These are phyloP conservation scores for Elongisporangium prolatum DNA, from an alignment of 352 stramenopile species.

Conservation along the genomic window DNA sequence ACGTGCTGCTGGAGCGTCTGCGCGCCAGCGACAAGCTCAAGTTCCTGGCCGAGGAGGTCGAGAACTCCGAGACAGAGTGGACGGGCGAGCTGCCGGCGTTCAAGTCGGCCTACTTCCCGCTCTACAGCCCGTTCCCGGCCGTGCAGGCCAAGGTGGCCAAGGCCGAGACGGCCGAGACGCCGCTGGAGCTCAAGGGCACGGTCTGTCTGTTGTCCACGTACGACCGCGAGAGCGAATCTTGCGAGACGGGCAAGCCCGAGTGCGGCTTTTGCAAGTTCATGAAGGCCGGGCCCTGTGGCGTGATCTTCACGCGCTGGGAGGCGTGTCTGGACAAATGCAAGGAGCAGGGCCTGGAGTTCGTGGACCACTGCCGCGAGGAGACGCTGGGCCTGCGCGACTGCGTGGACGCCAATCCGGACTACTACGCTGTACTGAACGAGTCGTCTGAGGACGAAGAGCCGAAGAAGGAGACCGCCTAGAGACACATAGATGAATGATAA, in stretches of 20 bases:
- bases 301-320: conserved; percentile 80
- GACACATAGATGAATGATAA: background rate
- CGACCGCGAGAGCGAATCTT: conserved; percentile 44
- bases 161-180: conserved; percentile 11
- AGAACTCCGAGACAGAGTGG: conserved; percentile 25
- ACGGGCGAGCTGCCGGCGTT: conserved; percentile 62
- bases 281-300: conserved; percentile 81
- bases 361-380: conserved; percentile 69
- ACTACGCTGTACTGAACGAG: conserved; percentile 83
- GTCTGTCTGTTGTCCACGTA: conserved; percentile 69
- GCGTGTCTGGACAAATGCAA: conserved; percentile 77
- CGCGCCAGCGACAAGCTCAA: conserved; percentile 54
- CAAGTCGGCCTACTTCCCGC: conserved; percentile 60
- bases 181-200: conserved; percentile 44
- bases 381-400: conserved; percentile 80
- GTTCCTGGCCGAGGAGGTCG: conserved; percentile 35
- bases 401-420: conserved; percentile 85
- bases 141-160: conserved; percentile 33
- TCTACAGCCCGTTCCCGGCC: conserved; percentile 79
- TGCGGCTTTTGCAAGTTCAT: conserved; percentile 91
- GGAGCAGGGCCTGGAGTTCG: conserved; percentile 66
- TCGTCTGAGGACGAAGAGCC: conserved; percentile 28
- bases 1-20: conserved; percentile 74
- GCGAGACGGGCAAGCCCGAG: conserved; percentile 64
- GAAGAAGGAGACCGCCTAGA: conserved; percentile 3